A percentile compares a stretch with the other conserved stretches of the same genome.
phyloP scores from a whole-genome alignment of 768 basidiomycete species.

The Hypsizygus marmoreus region DNA sequence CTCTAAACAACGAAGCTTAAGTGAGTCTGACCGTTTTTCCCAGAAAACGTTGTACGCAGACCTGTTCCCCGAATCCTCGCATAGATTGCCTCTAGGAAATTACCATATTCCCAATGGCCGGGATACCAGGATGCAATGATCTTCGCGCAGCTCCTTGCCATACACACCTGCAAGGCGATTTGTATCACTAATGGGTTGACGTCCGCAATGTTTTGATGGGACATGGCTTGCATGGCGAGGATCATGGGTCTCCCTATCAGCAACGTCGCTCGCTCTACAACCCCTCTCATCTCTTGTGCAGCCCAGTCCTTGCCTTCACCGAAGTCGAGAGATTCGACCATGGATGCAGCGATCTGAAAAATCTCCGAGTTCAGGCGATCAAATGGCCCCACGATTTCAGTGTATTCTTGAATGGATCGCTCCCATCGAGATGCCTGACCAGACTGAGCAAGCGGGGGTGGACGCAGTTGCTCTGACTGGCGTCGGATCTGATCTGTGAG shows the following conservation, averaged over 20 bases:
- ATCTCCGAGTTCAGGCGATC: slow-evolving; percentile 40
- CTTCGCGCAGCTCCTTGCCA: slow-evolving; percentile 37
- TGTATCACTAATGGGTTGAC: slow-evolving; percentile 38
- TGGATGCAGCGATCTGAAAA: slow-evolving; percentile 40
- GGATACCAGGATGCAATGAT: slow-evolving; percentile 46
- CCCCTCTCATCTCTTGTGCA: slow-evolving; percentile 3
- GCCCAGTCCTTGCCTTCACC: slow-evolving; percentile 18
- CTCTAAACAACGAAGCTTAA: slow-evolving; percentile 13
- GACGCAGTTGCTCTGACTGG: slow-evolving; percentile 31
- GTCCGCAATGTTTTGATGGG: slow-evolving; percentile 21
- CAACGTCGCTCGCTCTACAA: slow-evolving; percentile 27
- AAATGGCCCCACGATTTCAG: slow-evolving; percentile 21
- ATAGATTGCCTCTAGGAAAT: slow-evolving; percentile 38
- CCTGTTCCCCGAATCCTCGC: slow-evolving; percentile 38
- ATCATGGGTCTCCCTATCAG: slow-evolving; percentile 35
- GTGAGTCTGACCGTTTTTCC: background rate
- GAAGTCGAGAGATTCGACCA: slow-evolving; percentile 38
- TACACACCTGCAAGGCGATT: slow-evolving; percentile 41
- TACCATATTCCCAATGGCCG: slow-evolving; percentile 42
- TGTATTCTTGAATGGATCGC: slow-evolving; percentile 4
- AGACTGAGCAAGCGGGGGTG: slow-evolving; percentile 12
- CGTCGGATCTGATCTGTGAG: slow-evolving; percentile 35
- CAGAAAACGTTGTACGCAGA: slow-evolving; percentile 18
- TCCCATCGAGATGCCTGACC: background rate
- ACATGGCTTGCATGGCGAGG: slow-evolving; percentile 26